Evolutionary conservation across 2,329 filamentous ascomycete species (phyloP).

Genomic region (Penicillium sumatraense): DNA sequence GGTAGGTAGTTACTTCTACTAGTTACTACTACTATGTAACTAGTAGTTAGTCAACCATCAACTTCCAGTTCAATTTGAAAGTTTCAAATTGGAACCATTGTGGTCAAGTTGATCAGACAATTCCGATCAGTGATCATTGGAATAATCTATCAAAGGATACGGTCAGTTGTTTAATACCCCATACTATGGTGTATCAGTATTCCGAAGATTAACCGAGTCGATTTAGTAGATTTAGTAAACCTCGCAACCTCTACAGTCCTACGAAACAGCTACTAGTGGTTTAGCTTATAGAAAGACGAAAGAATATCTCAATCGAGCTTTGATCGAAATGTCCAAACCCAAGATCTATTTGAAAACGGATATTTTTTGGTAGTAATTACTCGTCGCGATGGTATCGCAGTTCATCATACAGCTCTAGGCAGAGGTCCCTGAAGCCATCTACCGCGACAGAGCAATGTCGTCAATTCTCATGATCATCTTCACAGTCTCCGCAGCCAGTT

Average conservation of each 20-base stretch:
- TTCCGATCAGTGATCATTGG: no score
- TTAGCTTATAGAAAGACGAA: background rate
- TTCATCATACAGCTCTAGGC: conserved; percentile 31
- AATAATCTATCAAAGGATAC: no score
- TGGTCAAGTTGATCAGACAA: no score
- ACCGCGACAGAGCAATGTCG: conserved; percentile 63
- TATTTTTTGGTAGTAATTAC: conserved; percentile 30
- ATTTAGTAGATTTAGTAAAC: no score
- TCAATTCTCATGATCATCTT: conserved; percentile 85
- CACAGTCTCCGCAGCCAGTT: conserved; percentile 95
- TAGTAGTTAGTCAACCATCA: no score
- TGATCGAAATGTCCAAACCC: background rate
- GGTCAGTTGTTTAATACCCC: no score
- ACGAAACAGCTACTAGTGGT: background rate
- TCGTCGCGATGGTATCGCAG: conserved; percentile 29
- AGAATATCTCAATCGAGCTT: background rate
- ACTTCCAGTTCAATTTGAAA: background rate
- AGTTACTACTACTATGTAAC: no score
- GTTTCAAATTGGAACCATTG: background rate
- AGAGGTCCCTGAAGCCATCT: conserved; percentile 23
- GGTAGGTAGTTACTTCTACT: no score
- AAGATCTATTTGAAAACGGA: conserved; percentile 23
- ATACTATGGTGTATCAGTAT: no score
- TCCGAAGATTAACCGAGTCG: no score
- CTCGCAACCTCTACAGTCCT: no score